These are phyloP conservation scores for Favolaschia claudopus DNA, from an alignment of 768 basidiomycete genomes.

Conservation along the genomic window DNA sequence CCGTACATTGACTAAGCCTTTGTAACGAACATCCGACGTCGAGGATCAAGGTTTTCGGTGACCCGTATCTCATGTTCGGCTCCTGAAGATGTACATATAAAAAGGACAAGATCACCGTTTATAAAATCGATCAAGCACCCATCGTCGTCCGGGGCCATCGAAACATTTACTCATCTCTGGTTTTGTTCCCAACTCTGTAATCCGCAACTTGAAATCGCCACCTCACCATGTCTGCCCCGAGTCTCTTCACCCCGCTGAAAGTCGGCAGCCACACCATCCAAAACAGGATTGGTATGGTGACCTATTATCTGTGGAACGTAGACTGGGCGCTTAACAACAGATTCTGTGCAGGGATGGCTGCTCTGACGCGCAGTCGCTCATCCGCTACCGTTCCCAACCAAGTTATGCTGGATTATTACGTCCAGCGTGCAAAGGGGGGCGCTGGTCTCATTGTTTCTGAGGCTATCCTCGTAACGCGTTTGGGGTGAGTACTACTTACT, in stretches of 20 bases:
- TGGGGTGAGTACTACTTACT: conserved; percentile 40
- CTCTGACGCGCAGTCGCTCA: conserved; percentile 46
- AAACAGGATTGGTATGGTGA: conserved; percentile 38
- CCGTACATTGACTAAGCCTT: too few species aligned
- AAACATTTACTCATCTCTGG: too few species aligned
- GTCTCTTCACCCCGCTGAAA: conserved; percentile 39
- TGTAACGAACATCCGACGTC: too few species aligned
- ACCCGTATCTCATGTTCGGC: too few species aligned
- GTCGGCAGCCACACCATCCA: conserved; percentile 41
- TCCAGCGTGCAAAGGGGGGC: conserved; percentile 44
- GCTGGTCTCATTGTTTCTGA: conserved; percentile 46
- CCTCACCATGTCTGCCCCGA: conserved; percentile 7
- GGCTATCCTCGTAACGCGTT: conserved; percentile 37
- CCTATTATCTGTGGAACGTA: too few species aligned
- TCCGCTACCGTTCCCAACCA: conserved; percentile 42
- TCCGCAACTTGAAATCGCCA: too few species aligned
- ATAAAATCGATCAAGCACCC: too few species aligned
- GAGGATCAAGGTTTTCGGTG: too few species aligned
- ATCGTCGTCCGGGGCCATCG: too few species aligned
- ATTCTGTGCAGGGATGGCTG: conserved; percentile 32
- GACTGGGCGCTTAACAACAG: neutral
- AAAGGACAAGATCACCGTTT: too few species aligned
- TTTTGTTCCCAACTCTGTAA: too few species aligned
- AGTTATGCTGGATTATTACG: conserved; percentile 46
- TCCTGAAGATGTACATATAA: too few species aligned